Evolutionary conservation across 1,284 basidiomycete species (phyloP).

Genomic region (Gymnopus androsaceus): DNA sequence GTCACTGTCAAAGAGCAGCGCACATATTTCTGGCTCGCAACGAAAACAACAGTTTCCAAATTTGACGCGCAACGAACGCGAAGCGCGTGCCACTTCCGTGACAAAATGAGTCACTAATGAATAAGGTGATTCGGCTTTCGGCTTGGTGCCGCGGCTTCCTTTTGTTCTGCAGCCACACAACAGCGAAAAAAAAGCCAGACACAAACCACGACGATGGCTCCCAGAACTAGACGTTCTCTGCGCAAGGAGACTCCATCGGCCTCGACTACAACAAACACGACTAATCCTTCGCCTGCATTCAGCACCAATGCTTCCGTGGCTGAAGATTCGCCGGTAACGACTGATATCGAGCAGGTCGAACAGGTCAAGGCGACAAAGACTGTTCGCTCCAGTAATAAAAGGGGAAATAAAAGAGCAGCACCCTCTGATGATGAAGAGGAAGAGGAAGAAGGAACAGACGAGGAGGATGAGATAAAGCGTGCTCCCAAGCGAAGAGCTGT

Average conservation of each 20-base stretch:
- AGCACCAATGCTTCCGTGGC: constrained; percentile 41
- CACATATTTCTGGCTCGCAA: too few species aligned
- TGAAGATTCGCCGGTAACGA: constrained; percentile 37
- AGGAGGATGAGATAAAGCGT: constrained; percentile 17
- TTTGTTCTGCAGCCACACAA: background rate
- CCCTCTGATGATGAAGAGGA: constrained; percentile 18
- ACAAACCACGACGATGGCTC: constrained; percentile 12
- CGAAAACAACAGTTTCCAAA: too few species aligned
- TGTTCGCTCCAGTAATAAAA: constrained; percentile 19
- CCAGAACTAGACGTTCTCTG: constrained; percentile 21
- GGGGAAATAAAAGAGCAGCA: constrained; percentile 23
- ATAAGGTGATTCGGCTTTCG: background rate
- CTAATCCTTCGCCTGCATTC: constrained; percentile 43
- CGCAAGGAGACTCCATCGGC: constrained; percentile 27
- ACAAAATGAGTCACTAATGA: background rate
- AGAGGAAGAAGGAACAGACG: constrained; percentile 2
- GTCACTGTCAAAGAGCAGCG: too few species aligned
- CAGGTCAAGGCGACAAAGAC: constrained; percentile 18
- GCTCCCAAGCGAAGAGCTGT: constrained; percentile 48
- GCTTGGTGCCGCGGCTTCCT: background rate
- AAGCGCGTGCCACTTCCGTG: background rate
- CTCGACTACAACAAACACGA: constrained; percentile 32
- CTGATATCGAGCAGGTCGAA: constrained; percentile 35
- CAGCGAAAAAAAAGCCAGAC: background rate
- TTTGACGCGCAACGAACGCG: background rate